Evolutionary conservation across 1,139 yeast genomes (phyloP).

Genomic region (Hansenula anomala): DNA sequence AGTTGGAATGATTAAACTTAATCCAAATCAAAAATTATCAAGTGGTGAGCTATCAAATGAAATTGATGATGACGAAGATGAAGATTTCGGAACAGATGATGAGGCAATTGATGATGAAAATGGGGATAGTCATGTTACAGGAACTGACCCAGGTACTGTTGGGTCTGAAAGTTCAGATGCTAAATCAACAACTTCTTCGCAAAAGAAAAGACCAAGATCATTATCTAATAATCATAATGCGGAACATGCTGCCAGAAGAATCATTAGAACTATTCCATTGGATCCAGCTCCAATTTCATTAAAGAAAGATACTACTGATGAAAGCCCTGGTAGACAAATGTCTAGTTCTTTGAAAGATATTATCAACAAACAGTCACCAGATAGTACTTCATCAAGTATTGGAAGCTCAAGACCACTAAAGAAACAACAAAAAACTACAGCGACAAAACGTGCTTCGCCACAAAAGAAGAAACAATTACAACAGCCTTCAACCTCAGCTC

Average conservation of each 20-base stretch:
- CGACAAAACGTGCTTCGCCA: background rate
- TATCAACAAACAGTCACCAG: constrained; percentile 21
- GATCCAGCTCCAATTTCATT: constrained; percentile 71
- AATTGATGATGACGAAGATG: constrained; percentile 17
- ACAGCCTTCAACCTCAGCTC: too few species aligned
- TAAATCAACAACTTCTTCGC: constrained; percentile 15
- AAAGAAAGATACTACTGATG: constrained; percentile 6
- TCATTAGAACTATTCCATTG: constrained; percentile 71
- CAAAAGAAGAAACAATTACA: background rate
- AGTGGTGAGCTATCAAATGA: constrained; percentile 22
- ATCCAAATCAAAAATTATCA: constrained; percentile 28
- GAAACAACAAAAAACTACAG: background rate
- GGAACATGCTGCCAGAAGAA: constrained; percentile 65
- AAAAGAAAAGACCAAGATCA: constrained; percentile 38
- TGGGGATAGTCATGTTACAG: background rate
- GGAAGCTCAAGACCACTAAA: too few species aligned
- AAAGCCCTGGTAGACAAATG: constrained; percentile 5
- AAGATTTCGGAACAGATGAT: constrained; percentile 16
- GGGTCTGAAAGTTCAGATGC: constrained; percentile 18
- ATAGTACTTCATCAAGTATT: background rate
- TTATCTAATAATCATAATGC: constrained; percentile 54
- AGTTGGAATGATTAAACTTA: constrained; percentile 73
- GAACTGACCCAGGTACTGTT: constrained; percentile 15
- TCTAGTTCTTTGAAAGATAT: constrained; percentile 18
- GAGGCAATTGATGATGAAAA: constrained; percentile 5